phyloP scores from a whole-genome alignment of 2,329 filamentous ascomycete species.

The Phyllosticta citriasiana region DNA sequence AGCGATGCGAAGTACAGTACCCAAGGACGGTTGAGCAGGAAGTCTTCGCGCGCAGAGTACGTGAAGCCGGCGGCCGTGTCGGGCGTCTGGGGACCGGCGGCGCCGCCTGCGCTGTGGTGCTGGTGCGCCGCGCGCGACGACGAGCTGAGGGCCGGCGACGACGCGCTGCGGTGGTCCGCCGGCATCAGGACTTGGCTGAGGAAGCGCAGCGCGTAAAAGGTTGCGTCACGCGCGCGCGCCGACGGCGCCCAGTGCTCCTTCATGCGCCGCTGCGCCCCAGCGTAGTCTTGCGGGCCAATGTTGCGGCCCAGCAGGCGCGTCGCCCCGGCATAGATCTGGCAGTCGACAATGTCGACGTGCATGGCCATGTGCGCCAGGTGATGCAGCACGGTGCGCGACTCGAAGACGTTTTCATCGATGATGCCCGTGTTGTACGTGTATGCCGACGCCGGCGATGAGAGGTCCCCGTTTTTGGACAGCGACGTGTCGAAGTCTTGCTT shows the following conservation, averaged over 20 bases:
- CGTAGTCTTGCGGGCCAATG: slow-evolving; percentile 74
- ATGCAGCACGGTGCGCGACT: slow-evolving; percentile 80
- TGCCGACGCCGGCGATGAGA: slow-evolving; percentile 17
- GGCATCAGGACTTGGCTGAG: slow-evolving; percentile 72
- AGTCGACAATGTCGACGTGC: slow-evolving; percentile 95
- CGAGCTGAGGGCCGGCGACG: neutral
- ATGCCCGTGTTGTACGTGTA: slow-evolving; percentile 22
- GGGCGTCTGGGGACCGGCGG: slow-evolving; percentile 19
- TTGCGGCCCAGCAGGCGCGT: slow-evolving; percentile 74
- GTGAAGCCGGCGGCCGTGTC: slow-evolving; percentile 20
- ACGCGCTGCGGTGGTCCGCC: slow-evolving; percentile 31
- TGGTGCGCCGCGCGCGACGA: neutral
- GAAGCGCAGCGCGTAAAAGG: slow-evolving; percentile 86
- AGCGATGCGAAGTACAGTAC: slow-evolving; percentile 87
- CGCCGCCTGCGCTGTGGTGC: neutral
- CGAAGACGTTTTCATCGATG: slow-evolving; percentile 64
- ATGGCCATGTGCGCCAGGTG: slow-evolving; percentile 96
- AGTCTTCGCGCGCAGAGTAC: slow-evolving; percentile 81
- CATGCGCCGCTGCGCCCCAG: slow-evolving; percentile 71
- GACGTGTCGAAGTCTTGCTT: slow-evolving; percentile 83
- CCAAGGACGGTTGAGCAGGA: slow-evolving; percentile 86
- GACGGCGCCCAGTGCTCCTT: slow-evolving; percentile 82
- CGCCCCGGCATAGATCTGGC: slow-evolving; percentile 88
- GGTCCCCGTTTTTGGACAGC: slow-evolving; percentile 46
- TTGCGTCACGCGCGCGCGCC: slow-evolving; percentile 79